phyloP scores from a whole-genome alignment of 169 alveolate species.

The Babesia sp. region DNA sequence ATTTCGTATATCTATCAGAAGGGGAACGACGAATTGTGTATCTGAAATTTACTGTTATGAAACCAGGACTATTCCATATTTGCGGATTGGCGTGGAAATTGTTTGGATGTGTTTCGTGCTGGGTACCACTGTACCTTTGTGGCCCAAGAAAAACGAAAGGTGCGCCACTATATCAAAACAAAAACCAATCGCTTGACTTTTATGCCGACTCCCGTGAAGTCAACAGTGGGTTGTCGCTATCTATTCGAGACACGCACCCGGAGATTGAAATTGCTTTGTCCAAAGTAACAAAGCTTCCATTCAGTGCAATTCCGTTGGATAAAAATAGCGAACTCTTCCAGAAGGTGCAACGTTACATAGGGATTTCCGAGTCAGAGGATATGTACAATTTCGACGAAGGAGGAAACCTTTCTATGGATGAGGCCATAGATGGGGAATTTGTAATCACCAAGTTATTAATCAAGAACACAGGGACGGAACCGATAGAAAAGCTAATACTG shows the following conservation, averaged over 20 bases:
- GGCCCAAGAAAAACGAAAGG: conserved; percentile 38
- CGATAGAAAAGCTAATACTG: conserved; percentile 19
- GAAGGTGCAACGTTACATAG: neutral
- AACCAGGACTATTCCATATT: conserved; percentile 20
- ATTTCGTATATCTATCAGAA: conserved; percentile 28
- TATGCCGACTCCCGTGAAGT: neutral
- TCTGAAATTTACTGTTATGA: conserved; percentile 29
- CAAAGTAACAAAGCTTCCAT: conserved; percentile 22
- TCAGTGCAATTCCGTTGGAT: conserved; percentile 1
- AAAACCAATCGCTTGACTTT: neutral
- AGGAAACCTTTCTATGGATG: conserved; percentile 19
- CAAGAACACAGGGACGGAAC: conserved; percentile 10
- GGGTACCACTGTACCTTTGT: conserved; percentile 56
- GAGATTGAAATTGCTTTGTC: conserved; percentile 23
- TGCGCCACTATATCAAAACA: neutral
- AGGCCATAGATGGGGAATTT: conserved; percentile 41
- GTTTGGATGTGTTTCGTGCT: conserved; percentile 38
- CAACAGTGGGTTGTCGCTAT: conserved; percentile 18
- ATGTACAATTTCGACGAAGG: neutral
- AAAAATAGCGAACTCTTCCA: neutral
- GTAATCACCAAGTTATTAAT: conserved; percentile 25
- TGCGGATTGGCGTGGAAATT: conserved; percentile 61
- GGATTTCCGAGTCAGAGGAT: neutral
- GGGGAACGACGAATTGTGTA: conserved; percentile 31
- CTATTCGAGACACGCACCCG: conserved; percentile 15